phyloP scores from a whole-genome alignment of 495 filamentous ascomycete species.

The Trichoderma gamsii region DNA sequence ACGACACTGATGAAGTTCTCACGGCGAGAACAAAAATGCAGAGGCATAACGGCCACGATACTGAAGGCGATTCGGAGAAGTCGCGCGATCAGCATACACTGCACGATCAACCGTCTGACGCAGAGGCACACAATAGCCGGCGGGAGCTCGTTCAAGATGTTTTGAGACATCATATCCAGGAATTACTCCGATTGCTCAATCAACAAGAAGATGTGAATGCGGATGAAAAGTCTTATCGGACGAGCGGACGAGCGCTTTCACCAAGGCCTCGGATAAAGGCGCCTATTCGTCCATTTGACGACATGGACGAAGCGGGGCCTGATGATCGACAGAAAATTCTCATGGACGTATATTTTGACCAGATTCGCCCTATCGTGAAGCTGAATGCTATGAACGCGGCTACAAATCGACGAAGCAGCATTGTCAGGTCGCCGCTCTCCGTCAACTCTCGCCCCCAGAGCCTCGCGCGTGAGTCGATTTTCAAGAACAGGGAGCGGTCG shows the following conservation, averaged over 20 bases:
- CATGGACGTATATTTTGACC: slow-evolving; percentile 38
- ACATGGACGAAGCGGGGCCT: slow-evolving; percentile 32
- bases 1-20: slow-evolving; percentile 28
- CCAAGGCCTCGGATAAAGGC: slow-evolving; percentile 1
- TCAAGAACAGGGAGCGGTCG: neutral
- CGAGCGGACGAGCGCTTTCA: neutral
- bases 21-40: slow-evolving; percentile 15
- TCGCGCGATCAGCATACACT: neutral
- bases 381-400: slow-evolving; percentile 23
- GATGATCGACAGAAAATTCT: slow-evolving; percentile 36
- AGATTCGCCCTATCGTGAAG: slow-evolving; percentile 31
- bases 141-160: slow-evolving; percentile 30
- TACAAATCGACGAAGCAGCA: slow-evolving; percentile 17
- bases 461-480: neutral
- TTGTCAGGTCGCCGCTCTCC: slow-evolving; percentile 1
- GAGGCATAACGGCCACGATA: neutral
- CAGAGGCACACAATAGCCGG: slow-evolving; percentile 15
- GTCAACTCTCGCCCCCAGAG: neutral
- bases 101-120: neutral
- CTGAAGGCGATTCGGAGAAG: slow-evolving; percentile 14
- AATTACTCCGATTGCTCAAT: slow-evolving; percentile 32
- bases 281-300: slow-evolving; percentile 23
- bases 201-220: slow-evolving; percentile 17
- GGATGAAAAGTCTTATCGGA: neutral
- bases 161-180: slow-evolving; percentile 34